phyloP scores from a whole-genome alignment of 2,329 filamentous ascomycete genomes.

The Pyrenochaeta sp. region DNA sequence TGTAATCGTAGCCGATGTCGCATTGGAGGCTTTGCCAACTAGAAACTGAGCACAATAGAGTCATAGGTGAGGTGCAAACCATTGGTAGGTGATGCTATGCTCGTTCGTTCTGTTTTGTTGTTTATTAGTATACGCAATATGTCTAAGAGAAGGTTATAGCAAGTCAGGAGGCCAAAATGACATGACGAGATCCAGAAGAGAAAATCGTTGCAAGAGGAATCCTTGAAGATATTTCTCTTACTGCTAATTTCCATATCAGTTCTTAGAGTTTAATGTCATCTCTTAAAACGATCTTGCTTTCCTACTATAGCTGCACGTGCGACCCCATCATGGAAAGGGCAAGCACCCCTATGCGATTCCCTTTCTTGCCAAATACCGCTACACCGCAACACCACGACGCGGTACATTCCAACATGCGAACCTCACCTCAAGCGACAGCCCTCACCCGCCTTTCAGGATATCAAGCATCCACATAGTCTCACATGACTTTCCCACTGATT shows the following conservation, averaged over 20 bases:
- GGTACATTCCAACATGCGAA: conserved; percentile 19
- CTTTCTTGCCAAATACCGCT: conserved; percentile 3
- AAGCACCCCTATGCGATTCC: conserved; percentile 11
- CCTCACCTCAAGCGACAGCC: conserved; percentile 33
- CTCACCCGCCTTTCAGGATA: conserved; percentile 39
- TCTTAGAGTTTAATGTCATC: background rate
- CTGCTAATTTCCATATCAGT: background rate
- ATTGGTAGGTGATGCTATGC: background rate
- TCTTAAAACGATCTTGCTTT: background rate
- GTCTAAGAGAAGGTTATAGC: background rate
- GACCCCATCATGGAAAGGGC: conserved; percentile 10
- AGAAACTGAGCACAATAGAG: background rate
- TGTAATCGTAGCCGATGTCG: background rate
- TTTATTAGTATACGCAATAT: background rate
- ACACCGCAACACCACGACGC: conserved; percentile 8
- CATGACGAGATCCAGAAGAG: too few species aligned
- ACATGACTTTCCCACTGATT: conserved; percentile 49
- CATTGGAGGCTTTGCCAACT: background rate
- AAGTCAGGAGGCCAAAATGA: too few species aligned
- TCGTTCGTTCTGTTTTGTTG: background rate
- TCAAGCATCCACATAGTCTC: conserved; percentile 50
- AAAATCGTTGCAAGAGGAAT: too few species aligned
- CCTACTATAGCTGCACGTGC: background rate
- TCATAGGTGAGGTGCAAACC: background rate
- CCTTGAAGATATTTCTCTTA: too few species aligned